Conservation (phyloP, 306 rosid genomes). For the Fragaria iinumae region DNA sequence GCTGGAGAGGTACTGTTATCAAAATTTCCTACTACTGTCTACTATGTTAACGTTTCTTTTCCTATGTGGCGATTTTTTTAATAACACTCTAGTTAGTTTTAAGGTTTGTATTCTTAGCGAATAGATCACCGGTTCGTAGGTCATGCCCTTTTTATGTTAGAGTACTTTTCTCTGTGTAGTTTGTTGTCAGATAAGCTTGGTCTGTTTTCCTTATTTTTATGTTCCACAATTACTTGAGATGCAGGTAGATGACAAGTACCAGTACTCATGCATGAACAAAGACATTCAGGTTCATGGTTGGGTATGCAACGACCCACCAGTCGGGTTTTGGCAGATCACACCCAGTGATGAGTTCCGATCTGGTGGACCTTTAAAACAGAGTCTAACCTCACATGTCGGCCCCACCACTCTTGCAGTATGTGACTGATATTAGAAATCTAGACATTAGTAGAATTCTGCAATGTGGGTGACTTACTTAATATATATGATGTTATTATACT, state of each 20-base stretch:
- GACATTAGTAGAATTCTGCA: not conserved
- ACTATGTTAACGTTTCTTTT: not conserved
- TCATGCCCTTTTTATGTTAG: not conserved
- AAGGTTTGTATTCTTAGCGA: not conserved
- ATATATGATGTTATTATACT: constrained; percentile 5
- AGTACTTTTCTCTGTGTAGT: not conserved
- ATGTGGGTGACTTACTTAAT: constrained; percentile 4
- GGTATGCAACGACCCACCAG: constrained; percentile 57
- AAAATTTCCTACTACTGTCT: not conserved
- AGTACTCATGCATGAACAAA: constrained; percentile 76
- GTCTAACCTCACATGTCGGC: constrained; percentile 89
- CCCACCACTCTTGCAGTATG: constrained; percentile 89
- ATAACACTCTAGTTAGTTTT: not conserved
- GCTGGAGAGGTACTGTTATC: constrained; percentile 38
- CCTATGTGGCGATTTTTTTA: not conserved
- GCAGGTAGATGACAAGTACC: constrained; percentile 77
- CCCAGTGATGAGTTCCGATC: constrained; percentile 91
- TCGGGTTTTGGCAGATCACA: constrained; percentile 82
- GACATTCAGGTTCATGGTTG: constrained; percentile 86
- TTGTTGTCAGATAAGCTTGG: not conserved
- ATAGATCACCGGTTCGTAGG: not conserved
- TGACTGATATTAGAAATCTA: constrained; percentile 13
- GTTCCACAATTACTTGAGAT: constrained; percentile 27
- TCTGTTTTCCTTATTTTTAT: constrained; percentile 20
- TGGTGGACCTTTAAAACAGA: constrained; percentile 90